Evolutionary conservation across 768 basidiomycete species (phyloP).

Genomic region (Suillus americanus): DNA sequence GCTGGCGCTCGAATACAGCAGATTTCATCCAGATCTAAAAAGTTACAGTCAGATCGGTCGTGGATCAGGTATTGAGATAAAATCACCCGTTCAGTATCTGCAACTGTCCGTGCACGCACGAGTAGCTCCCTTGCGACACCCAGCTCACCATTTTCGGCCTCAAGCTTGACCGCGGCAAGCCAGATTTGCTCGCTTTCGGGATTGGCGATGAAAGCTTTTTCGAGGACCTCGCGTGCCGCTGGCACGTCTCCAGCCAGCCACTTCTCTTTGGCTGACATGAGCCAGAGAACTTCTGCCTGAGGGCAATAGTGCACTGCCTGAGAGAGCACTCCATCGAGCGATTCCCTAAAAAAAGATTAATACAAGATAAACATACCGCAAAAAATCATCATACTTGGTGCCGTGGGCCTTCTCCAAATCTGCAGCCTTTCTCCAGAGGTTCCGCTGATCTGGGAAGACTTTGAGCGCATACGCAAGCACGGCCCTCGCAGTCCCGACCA

Average conservation of each 20-base stretch:
- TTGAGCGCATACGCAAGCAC: conserved; percentile 89
- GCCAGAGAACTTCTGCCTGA: conserved; percentile 94
- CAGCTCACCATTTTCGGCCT: conserved; percentile 92
- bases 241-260: conserved; percentile 90
- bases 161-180: conserved; percentile 95
- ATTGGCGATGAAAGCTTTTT: conserved; percentile 89
- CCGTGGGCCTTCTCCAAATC: conserved; percentile 93
- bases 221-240: conserved; percentile 87
- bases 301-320: conserved; percentile 90
- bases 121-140: conserved; percentile 84
- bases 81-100: conserved; percentile 83
- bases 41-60: background rate
- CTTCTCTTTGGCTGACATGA: conserved; percentile 98
- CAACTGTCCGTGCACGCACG: conserved; percentile 84
- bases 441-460: conserved; percentile 83
- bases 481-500: conserved; percentile 81
- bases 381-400: conserved; percentile 49
- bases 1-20: conserved; percentile 91
- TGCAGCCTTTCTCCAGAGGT: conserved; percentile 89
- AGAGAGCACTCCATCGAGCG: conserved; percentile 76
- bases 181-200: conserved; percentile 97
- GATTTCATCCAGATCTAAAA: conserved; percentile 98
- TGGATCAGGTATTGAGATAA: background rate
- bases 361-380: background rate
- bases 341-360: conserved; percentile 49